Evolutionary conservation across 2,329 filamentous ascomycete genomes (phyloP).

Genomic region (Apiospora hydei): DNA sequence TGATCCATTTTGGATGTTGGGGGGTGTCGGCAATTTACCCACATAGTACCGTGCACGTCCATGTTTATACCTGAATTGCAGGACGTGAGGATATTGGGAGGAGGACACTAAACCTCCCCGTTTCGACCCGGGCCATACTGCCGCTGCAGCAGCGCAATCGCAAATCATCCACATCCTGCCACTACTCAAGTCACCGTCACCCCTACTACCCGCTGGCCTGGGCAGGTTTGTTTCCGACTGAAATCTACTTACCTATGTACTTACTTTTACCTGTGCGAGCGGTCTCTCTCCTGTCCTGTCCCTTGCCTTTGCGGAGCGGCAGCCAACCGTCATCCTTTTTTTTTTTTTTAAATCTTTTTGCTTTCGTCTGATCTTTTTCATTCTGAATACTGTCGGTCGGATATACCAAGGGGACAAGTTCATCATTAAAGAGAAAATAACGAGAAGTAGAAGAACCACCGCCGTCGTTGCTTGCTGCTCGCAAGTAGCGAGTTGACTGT

Average conservation of each 20-base stretch:
- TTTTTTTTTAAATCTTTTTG: neutral
- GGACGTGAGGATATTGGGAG: conserved; percentile 18
- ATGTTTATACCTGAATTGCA: conserved; percentile 13
- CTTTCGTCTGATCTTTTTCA: conserved; percentile 15
- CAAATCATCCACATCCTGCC: conserved; percentile 19
- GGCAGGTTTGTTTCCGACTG: neutral
- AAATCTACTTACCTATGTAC: neutral
- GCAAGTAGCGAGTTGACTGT: conserved; percentile 12
- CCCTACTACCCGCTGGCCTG: conserved; percentile 13
- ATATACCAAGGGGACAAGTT: conserved; percentile 1
- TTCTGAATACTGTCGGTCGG: conserved; percentile 8
- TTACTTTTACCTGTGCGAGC: conserved; percentile 7
- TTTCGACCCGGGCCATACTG: conserved; percentile 17
- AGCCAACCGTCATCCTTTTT: conserved; percentile 11
- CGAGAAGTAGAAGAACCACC: no score
- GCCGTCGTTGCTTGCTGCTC: neutral
- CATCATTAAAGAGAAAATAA: neutral
- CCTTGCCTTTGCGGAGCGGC: neutral
- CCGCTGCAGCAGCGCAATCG: conserved; percentile 16
- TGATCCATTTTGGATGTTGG: conserved; percentile 7
- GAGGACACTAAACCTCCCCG: conserved; percentile 14
- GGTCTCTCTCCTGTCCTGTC: neutral
- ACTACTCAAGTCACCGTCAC: conserved; percentile 3
- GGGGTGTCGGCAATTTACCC: conserved; percentile 17
- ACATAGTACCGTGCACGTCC: conserved; percentile 13